These are phyloP conservation scores for Dictyostelium discoideum DNA, from an alignment of 78 protist genomes.

Conservation along the genomic window DNA sequence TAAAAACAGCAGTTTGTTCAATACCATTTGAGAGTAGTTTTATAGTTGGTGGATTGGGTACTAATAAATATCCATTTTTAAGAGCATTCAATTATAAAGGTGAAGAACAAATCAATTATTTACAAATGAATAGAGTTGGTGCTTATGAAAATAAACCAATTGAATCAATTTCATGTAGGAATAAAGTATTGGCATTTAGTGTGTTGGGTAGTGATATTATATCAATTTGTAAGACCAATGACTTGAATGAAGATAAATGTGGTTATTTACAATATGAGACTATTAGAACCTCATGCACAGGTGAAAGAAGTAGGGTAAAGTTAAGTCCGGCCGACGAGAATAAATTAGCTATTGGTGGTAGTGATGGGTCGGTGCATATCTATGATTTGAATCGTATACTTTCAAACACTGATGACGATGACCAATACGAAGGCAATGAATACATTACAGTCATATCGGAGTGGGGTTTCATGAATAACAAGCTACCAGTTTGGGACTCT, in stretches of 20 bases:
- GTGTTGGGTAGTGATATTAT: not conserved
- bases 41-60: conserved; percentile 11
- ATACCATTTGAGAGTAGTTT: conserved; percentile 23
- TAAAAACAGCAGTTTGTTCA: conserved; percentile 15
- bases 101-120: not conserved
- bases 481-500: not conserved
- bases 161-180: not conserved
- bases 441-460: not conserved
- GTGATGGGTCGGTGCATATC: not conserved
- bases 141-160: not conserved
- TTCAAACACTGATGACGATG: not conserved
- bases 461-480: not conserved
- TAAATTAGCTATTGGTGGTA: not conserved
- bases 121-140: not conserved
- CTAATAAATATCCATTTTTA: not conserved
- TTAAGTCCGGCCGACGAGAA: not conserved
- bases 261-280: not conserved
- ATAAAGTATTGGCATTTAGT: not conserved
- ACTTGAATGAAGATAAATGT: not conserved
- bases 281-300: not conserved
- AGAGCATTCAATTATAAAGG: conserved; percentile 5
- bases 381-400: not conserved
- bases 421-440: not conserved
- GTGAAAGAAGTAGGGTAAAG: not conserved
- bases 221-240: not conserved